phyloP scores from a whole-genome alignment of 2,329 filamentous ascomycete species.

The Claviceps sp. region DNA sequence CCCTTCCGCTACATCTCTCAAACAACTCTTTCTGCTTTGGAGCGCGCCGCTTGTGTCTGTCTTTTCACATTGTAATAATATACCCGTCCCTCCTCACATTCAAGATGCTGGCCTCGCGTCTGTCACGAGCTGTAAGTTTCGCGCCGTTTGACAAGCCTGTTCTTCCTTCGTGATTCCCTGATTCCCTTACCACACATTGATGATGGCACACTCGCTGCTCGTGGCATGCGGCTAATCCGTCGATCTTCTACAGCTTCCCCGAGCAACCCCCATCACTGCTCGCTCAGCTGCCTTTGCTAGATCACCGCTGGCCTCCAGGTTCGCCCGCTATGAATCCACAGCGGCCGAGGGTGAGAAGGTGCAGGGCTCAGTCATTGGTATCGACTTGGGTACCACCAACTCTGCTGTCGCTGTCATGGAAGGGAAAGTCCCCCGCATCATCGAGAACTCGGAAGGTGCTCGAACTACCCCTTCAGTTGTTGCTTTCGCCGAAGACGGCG shows the following conservation, averaged over 20 bases:
- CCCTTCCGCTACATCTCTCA: slow-evolving; percentile 13
- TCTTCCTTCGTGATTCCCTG: not conserved
- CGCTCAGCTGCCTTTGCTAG: slow-evolving; percentile 55
- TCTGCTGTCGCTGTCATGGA: slow-evolving; percentile 96
- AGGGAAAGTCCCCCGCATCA: slow-evolving; percentile 88
- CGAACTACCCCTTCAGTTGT: slow-evolving; percentile 61
- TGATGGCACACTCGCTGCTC: not conserved
- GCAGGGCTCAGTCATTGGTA: slow-evolving; percentile 92
- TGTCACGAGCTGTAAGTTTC: slow-evolving; percentile 60
- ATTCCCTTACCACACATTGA: not conserved
- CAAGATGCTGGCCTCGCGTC: slow-evolving; percentile 60
- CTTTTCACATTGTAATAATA: slow-evolving; percentile 18
- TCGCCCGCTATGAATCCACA: slow-evolving; percentile 67
- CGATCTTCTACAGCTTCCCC: slow-evolving; percentile 49
- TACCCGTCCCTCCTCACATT: slow-evolving; percentile 20
- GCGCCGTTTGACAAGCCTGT: not conserved
- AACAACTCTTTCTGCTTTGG: slow-evolving; percentile 14
- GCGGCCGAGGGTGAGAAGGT: slow-evolving; percentile 54
- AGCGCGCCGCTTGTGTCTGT: slow-evolving; percentile 19
- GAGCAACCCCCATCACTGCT: slow-evolving; percentile 55
- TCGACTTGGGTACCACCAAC: slow-evolving; percentile 96
- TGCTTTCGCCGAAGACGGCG: slow-evolving; percentile 87
- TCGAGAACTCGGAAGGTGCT: slow-evolving; percentile 89
- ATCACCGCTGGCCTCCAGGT: slow-evolving; percentile 58
- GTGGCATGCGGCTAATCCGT: slow-evolving; percentile 10